A percentile compares a stretch with the other conserved stretches of the same genome.
phyloP scores from a whole-genome alignment of 73 alveolate species.

The Breviolum minutum region DNA sequence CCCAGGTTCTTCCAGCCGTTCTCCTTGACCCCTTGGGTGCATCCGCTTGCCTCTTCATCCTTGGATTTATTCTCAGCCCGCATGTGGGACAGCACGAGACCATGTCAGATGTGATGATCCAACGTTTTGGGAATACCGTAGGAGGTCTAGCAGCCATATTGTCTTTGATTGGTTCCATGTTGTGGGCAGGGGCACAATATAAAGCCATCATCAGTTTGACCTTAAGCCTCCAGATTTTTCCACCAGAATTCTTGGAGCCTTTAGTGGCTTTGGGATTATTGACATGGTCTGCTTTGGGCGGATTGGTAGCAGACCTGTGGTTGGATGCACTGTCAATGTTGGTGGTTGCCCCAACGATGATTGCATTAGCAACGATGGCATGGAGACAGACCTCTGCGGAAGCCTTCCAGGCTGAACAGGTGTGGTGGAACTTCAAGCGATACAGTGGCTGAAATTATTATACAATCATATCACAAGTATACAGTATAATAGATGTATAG shows the following conservation, averaged over 20 bases:
- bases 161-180: slow-evolving; percentile 57
- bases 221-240: background rate
- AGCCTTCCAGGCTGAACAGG: slow-evolving; percentile 13
- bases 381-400: background rate
- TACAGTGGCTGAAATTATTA: no score
- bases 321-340: slow-evolving; percentile 52
- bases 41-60: slow-evolving; percentile 17
- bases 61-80: slow-evolving; percentile 13
- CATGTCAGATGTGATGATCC: slow-evolving; percentile 44
- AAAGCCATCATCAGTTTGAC: slow-evolving; percentile 37
- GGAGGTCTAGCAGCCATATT: slow-evolving; percentile 35
- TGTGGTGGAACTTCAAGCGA: background rate
- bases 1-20: slow-evolving; percentile 27
- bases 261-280: slow-evolving; percentile 7
- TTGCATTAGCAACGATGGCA: slow-evolving; percentile 3
- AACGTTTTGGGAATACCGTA: slow-evolving; percentile 6
- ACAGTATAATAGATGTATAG: no score
- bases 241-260: slow-evolving; percentile 6
- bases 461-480: no score
- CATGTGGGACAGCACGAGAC: slow-evolving; percentile 19
- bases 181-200: slow-evolving; percentile 62
- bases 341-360: slow-evolving; percentile 52
- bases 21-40: slow-evolving; percentile 55
- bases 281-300: slow-evolving; percentile 27
- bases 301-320: slow-evolving; percentile 40